These are phyloP conservation scores for Teratosphaeria destructans DNA, from an alignment of 2,329 filamentous ascomycete genomes.

Conservation along the genomic window DNA sequence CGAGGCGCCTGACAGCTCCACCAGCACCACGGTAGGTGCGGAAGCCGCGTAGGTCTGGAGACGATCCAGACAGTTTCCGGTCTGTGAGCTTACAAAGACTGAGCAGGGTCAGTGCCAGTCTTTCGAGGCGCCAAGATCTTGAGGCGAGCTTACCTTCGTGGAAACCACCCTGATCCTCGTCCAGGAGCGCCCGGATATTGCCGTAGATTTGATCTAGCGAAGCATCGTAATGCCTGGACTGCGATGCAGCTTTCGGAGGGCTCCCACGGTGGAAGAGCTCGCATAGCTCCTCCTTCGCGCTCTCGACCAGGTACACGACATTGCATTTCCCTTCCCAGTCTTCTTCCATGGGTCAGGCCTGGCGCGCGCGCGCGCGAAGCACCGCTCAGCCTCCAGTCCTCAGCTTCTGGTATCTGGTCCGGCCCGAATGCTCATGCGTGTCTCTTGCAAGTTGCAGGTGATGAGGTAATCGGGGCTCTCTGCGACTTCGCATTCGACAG, in stretches of 20 bases:
- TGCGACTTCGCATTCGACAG: neutral
- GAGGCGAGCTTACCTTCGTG: slow-evolving; percentile 16
- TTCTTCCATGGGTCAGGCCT: slow-evolving; percentile 18
- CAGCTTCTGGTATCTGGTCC: neutral
- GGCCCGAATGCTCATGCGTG: neutral
- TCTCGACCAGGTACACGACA: slow-evolving; percentile 23
- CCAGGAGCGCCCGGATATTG: slow-evolving; percentile 21
- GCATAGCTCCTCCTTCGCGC: slow-evolving; percentile 11
- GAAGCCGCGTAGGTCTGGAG: slow-evolving; percentile 16
- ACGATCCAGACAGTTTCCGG: slow-evolving; percentile 15
- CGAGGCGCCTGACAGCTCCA: slow-evolving; percentile 13
- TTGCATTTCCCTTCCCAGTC: slow-evolving; percentile 16
- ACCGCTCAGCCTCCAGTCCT: neutral
- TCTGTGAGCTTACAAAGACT: slow-evolving; percentile 22
- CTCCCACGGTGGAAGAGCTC: slow-evolving; percentile 13
- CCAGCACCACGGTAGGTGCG: slow-evolving; percentile 18
- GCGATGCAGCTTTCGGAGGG: slow-evolving; percentile 7
- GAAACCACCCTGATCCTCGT: slow-evolving; percentile 23
- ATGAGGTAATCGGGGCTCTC: neutral
- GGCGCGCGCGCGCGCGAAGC: neutral
- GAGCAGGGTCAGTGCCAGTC: slow-evolving; percentile 5
- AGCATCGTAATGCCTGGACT: slow-evolving; percentile 2
- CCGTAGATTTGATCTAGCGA: slow-evolving; percentile 13
- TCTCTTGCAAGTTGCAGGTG: neutral
- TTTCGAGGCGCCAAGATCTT: neutral